Base-by-base conservation (phyloP, 768 basidiomycete genomes). In the Suillus cothurnatus region DNA sequence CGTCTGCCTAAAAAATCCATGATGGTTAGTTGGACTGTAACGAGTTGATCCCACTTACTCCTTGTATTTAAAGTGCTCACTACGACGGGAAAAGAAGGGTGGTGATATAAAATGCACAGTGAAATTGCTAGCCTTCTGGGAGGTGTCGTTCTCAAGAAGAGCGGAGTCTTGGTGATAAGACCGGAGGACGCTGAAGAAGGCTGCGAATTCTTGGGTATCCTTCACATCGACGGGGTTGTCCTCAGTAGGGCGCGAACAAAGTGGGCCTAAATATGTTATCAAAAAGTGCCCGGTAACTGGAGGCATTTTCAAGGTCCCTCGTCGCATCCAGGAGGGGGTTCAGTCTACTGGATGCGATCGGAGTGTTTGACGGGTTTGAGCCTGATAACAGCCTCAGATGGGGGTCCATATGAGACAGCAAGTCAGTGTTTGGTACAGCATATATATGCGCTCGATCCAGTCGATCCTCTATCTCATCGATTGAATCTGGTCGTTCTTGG, bases 81-180 rank as follows among this genome's bases (percentile, higher is more conserved):
- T 34, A 11, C n/a, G 9, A 36, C 3, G 9, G 12, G 61, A 62
- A 61, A 64, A 71, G 23, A 71, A 71, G 0, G 63, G 66, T 1
- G 70, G 68, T 2, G 53, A 63, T 26, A 69, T 12, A 5, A 71
- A 66, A 60, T 69, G 21, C 1, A 61, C 31, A 8, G 41, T 14
- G 41, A 71, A 71, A 17, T 62, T 67, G 23, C 65, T 64, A 11
- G 67, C 62, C 57, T 68, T 66, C 21, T 56, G 11, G 36, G 50
- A 52, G 17, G 8, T 9, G 4, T 57, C 7, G 1, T 6, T 28
- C n/a, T 7, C 5, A 17, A 66, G 15, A 19, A 19, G 26, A 12
- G 8, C 4, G 12, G 15, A 59, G 23, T 63, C 67, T 41, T 49
- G 19, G 11, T 47, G 23, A 47, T 34, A 66, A 26, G 56, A 66